Base-by-base conservation (phyloP, 805 yeast genomes). In the Zygotorulaspora sp. region DNA sequence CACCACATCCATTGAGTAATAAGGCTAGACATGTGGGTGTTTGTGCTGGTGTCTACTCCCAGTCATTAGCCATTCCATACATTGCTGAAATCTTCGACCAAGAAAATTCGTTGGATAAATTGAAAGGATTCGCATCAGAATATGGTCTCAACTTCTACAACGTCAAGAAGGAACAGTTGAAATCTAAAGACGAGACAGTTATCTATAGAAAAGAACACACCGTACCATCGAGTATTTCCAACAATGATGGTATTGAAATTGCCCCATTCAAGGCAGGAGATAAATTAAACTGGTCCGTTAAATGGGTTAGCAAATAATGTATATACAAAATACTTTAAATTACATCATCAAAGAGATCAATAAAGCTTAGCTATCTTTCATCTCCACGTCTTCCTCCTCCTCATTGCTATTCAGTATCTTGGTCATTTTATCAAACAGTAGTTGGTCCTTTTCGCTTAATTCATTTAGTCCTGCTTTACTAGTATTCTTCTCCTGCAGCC, bases 41-140 rank as follows among this genome's bases (percentile, higher is more conserved):
- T 12, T 87, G 97, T 54, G 99, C 99, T n/a, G 99, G 99, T 55
- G 96, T 92, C 6, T 92, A 75, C 64, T 85, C 97, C 2, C 98
- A 92, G 62, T 74, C 85, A 15, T 76, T 76, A 50, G 95, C 83
- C 2, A 62, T 92, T 13, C 70, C 88, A 6, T 92, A 90, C 48
- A 66, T 92, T 18, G 97, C 97, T 2, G 83, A 89, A 60, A 76
- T 84, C 1, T 92, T 94, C 54, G 95, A 84, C 18, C 62, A 70
- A 37, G 71, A 65, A 13, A 79, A 74, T 10, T 74, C 78, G 44
- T 64, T 92, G 30, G 80, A 80, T 30, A 75, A 74, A 40, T 68
- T 92, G 49, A 78, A 74, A 52, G 75, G 67, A 21, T 92, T 92
- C 61, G 96, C 86, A 12, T 74, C 83, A 19, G 80, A 78, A 27